Evolutionary conservation across 208 protist genomes (phyloP).

Genomic region (Phytomonas sp.): DNA sequence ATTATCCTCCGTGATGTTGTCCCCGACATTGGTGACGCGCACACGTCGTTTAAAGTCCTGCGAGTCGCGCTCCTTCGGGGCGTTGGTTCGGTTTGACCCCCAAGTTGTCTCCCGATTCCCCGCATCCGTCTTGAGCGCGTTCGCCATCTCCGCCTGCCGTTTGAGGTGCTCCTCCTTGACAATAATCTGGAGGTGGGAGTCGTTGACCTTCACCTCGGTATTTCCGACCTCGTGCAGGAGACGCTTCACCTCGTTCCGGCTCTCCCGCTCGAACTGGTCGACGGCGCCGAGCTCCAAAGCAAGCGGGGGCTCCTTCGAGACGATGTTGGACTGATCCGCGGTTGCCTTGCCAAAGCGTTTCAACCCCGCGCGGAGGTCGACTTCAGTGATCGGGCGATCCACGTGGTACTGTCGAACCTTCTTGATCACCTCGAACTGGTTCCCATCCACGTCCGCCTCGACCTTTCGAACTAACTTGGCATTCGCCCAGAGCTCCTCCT

Average conservation of each 20-base stretch:
- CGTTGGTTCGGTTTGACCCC: slow-evolving; percentile 22
- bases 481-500: slow-evolving; percentile 46
- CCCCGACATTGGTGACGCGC: slow-evolving; percentile 74
- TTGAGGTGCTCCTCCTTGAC: slow-evolving; percentile 41
- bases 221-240: slow-evolving; percentile 56
- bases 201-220: slow-evolving; percentile 43
- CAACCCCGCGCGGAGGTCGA: slow-evolving; percentile 49
- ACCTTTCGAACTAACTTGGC: slow-evolving; percentile 35
- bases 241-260: slow-evolving; percentile 64
- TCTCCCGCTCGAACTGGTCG: slow-evolving; percentile 65
- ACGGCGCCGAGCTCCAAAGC: slow-evolving; percentile 70
- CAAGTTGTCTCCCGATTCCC: slow-evolving; percentile 28
- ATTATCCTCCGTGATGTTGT: slow-evolving; percentile 74
- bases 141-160: slow-evolving; percentile 19
- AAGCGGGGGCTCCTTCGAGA: slow-evolving; percentile 56
- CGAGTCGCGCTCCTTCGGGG: slow-evolving; percentile 20
- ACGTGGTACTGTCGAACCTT: slow-evolving; percentile 60
- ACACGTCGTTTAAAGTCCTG: slow-evolving; percentile 37
- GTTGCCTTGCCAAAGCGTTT: slow-evolving; percentile 46
- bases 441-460: slow-evolving; percentile 46
- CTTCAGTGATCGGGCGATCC: slow-evolving; percentile 30
- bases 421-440: slow-evolving; percentile 52
- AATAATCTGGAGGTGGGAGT: slow-evolving; percentile 40
- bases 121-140: neutral
- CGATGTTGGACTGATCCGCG: slow-evolving; percentile 24